Base-by-base conservation (phyloP, 805 yeast genomes). In the Myxozyma nipponensis region DNA sequence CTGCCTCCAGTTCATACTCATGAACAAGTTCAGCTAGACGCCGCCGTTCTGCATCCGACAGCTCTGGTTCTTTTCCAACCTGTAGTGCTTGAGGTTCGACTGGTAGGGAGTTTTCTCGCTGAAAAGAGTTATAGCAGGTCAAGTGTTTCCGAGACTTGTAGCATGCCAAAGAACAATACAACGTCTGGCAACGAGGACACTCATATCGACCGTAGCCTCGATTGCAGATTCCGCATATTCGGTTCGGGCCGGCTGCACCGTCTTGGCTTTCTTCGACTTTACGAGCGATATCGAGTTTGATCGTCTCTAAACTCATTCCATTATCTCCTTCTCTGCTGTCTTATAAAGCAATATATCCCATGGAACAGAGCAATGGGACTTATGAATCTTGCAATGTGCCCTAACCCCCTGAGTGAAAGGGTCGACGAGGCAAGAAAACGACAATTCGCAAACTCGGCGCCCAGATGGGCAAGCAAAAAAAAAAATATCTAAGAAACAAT, bases 91-190 rank as follows among this genome's bases (percentile, higher is more conserved):
- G n/a, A 17, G 5, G 15, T 15, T 26, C 30, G 9, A 17, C 10
- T 13, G 22, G 18, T 10, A 19, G 28, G 13, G 30, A 21, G 6
- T 44, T 47, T 18, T 54, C 58, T 2, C 40, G 36, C 18, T 47
- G 21, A 48, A 54, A 54, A 3, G 58, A 47, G 3, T 41, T 1
- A 9, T 18, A 25, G 37, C 58, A 54, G 10, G 30, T 10, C n/a
- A 18, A 25, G 21, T 54, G 58, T 3, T 18, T 41, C 22, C 18
- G 30, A 7, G 48, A 41, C 9, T 35, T 23, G 30, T 51, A 54
- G 37, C 58, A 54, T 1, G 24, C 26, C 9, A 54, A 19, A 19
- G 58, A 54, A 23, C 58, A 54, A 36, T 54, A 54, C n/a, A 42
- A 28, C 21, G 17, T 28, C 6, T 34, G 22, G 30, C 58, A 54